A percentile compares a stretch with the other conserved stretches of the same genome.
Conservation (phyloP, 495 filamentous ascomycete genomes). For the Aspergillus biplanus region DNA sequence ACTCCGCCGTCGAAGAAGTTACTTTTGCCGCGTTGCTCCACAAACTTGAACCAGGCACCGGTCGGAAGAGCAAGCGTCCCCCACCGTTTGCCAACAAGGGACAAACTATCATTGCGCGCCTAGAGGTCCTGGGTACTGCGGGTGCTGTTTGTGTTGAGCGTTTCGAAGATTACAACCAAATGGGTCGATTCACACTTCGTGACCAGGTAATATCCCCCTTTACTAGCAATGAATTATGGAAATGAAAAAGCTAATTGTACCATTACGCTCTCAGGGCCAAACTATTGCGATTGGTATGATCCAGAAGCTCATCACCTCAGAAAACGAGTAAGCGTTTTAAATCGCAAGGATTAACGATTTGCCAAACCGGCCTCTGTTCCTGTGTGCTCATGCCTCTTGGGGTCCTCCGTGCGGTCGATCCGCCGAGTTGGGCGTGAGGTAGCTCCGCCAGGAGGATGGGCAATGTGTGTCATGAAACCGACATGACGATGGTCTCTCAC, state of each 20-base stretch:
- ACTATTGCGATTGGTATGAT: conserved; percentile 97
- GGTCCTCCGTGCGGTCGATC: too few relatives aligned
- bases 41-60: conserved; percentile 96
- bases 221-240: not conserved
- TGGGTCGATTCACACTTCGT: conserved; percentile 92
- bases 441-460: conserved; percentile 23
- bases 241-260: not conserved
- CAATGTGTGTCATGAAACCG: conserved; percentile 30
- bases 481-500: conserved; percentile 40
- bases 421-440: not conserved
- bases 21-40: conserved; percentile 86
- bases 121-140: conserved; percentile 83
- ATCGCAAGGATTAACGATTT: conserved; percentile 10
- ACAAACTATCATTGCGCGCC: conserved; percentile 87
- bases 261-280: conserved; percentile 66
- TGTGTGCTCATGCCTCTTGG: not conserved
- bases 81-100: conserved; percentile 92
- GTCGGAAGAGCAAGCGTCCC: conserved; percentile 86
- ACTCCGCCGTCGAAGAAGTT: conserved; percentile 93
- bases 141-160: conserved; percentile 88
- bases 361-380: conserved; percentile 3
- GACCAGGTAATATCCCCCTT: conserved; percentile 71
- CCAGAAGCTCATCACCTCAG: conserved; percentile 71
- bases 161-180: conserved; percentile 91
- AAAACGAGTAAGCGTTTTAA: conserved; percentile 27